Evolutionary conservation across 1,284 basidiomycete species (phyloP).

Genomic region (Cutaneotrichosporon spelunceum): DNA sequence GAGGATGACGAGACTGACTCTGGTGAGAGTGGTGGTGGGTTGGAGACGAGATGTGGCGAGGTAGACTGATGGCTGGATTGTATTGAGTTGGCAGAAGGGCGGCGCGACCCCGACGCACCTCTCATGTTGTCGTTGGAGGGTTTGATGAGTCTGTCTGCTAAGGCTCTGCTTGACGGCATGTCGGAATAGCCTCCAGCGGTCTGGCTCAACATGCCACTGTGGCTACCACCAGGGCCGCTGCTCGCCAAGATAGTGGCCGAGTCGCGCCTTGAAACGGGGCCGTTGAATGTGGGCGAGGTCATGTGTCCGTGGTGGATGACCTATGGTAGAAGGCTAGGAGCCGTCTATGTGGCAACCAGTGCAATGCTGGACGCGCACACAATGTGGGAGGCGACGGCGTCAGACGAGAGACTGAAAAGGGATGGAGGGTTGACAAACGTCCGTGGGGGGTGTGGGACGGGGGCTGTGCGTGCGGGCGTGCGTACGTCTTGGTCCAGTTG

Average conservation of each 20-base stretch:
- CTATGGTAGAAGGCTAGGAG: conserved; percentile 1
- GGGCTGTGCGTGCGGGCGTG: neutral
- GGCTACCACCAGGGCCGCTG: neutral
- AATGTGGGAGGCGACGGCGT: neutral
- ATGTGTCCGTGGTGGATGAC: conserved; percentile 11
- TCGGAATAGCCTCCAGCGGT: neutral
- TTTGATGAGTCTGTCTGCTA: neutral
- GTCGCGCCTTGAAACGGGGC: conserved; percentile 3
- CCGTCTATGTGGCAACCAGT: conserved; percentile 4
- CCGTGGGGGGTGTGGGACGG: neutral
- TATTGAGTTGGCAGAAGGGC: conserved; percentile 11
- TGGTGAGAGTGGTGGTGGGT: conserved; percentile 9
- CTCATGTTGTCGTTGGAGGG: conserved; percentile 1
- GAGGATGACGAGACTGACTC: conserved; percentile 31
- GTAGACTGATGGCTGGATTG: conserved; percentile 3
- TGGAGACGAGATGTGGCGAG: conserved; percentile 4
- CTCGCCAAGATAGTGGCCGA: conserved; percentile 4
- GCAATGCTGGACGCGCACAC: neutral
- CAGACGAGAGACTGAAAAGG: neutral
- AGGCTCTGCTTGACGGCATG: neutral
- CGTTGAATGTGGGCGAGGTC: conserved; percentile 6
- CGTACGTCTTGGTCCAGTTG: neutral
- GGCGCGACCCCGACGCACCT: conserved; percentile 1
- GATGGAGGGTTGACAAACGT: neutral
- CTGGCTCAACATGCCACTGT: neutral